Percentiles rank a stretch among this genome's conserved stretches.
These are phyloP conservation scores for Cadophora malorum DNA, from an alignment of 2,329 filamentous ascomycete genomes.

Conservation along the genomic window DNA sequence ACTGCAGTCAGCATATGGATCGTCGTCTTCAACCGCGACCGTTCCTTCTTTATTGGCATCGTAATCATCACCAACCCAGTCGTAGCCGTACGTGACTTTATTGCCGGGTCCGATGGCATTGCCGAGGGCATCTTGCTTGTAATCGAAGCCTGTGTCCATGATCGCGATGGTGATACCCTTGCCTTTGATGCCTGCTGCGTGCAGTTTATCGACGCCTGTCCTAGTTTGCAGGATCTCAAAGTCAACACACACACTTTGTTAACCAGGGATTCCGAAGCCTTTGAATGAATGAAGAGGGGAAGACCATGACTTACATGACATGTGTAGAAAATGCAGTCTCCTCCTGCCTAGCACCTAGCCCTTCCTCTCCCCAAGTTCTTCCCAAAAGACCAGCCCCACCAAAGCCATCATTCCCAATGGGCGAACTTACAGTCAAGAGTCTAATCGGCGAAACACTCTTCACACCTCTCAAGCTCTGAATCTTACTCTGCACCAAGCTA, in stretches of 20 bases:
- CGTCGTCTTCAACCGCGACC: neutral
- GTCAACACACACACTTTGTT: no score
- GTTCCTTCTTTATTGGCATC: neutral
- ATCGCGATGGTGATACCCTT: constrained; percentile 53
- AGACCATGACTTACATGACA: neutral
- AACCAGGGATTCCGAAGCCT: no score
- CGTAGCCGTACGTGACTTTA: constrained; percentile 62
- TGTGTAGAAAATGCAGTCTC: neutral
- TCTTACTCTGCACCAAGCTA: neutral
- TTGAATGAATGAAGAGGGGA: no score
- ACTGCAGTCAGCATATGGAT: constrained; percentile 9
- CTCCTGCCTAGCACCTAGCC: neutral
- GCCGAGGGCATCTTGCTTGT: constrained; percentile 66
- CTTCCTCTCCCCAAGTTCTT: no score
- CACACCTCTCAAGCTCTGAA: neutral
- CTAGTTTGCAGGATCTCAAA: constrained; percentile 18
- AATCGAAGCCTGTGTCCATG: constrained; percentile 56
- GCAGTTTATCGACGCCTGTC: constrained; percentile 48
- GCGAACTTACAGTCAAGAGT: neutral
- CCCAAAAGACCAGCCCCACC: no score
- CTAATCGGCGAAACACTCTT: constrained; percentile 2
- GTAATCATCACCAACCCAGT: constrained; percentile 61
- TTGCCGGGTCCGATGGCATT: constrained; percentile 67
- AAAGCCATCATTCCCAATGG: neutral
- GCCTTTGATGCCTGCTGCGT: constrained; percentile 52